A percentile compares a stretch with the other conserved stretches of the same genome.
These are phyloP conservation scores for Chloromonas sp. DNA, from an alignment of 163 green algal genomes.

Conservation along the genomic window DNA sequence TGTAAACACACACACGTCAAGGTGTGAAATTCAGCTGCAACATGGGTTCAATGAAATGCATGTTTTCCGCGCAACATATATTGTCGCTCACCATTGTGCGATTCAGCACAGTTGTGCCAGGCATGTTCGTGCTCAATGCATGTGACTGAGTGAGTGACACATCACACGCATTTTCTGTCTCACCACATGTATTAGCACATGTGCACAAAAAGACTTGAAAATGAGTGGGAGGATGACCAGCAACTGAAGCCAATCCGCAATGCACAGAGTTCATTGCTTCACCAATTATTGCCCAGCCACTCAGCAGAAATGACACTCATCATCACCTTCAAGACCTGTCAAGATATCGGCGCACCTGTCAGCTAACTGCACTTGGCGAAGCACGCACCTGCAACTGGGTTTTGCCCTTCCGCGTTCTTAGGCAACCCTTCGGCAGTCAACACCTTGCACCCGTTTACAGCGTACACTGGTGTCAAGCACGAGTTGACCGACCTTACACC, in stretches of 20 bases:
- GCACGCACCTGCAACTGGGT: slow-evolving; percentile 32
- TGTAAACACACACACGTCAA: slow-evolving; percentile 14
- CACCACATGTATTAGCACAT: too few species aligned
- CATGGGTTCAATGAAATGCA: background rate
- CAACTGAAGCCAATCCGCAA: background rate
- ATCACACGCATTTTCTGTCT: too few species aligned
- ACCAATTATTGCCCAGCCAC: too few species aligned
- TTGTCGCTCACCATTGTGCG: background rate
- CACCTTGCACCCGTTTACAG: slow-evolving; percentile 35
- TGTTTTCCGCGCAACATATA: background rate
- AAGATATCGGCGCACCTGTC: background rate
- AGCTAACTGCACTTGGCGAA: slow-evolving; percentile 6
- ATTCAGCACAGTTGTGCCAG: background rate
- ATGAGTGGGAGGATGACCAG: background rate
- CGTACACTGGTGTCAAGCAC: slow-evolving; percentile 54
- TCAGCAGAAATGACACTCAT: too few species aligned
- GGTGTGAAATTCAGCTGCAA: background rate
- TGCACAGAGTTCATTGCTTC: too few species aligned
- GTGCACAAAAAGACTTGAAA: too few species aligned
- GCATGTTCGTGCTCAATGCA: background rate
- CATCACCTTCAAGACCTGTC: too few species aligned
- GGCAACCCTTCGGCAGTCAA: slow-evolving; percentile 54
- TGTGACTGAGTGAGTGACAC: too few species aligned
- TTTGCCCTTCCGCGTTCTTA: slow-evolving; percentile 27
- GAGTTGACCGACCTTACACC: slow-evolving; percentile 40